Conservation (phyloP, 768 basidiomycete species). For the Leccinum incarnatum region DNA sequence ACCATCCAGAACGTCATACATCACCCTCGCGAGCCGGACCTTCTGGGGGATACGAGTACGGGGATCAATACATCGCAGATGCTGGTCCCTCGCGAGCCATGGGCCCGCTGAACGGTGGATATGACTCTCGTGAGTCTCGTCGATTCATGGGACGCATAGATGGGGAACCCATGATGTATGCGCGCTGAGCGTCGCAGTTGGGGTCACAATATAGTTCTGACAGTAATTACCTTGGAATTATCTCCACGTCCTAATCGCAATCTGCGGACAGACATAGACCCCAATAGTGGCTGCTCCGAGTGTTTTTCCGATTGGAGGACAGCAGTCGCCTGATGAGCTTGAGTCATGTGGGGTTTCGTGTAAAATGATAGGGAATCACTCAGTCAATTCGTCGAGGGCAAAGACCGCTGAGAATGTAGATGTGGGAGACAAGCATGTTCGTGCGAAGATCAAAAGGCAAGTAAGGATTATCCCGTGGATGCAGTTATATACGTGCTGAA, state of each 20-base stretch:
- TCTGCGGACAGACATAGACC: background rate
- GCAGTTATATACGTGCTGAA: background rate
- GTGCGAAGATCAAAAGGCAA: too few relatives aligned
- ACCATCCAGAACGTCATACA: background rate
- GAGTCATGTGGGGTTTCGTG: too few relatives aligned
- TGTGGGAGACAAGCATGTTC: too few relatives aligned
- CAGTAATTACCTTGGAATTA: background rate
- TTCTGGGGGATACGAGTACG: background rate
- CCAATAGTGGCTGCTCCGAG: too few relatives aligned
- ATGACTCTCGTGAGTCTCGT: background rate
- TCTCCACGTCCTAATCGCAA: background rate
- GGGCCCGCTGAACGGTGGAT: background rate
- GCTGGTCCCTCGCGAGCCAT: conserved; percentile 4
- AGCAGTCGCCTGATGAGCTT: too few relatives aligned
- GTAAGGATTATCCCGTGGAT: background rate
- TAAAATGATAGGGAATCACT: too few relatives aligned
- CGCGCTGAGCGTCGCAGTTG: background rate
- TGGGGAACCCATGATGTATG: background rate
- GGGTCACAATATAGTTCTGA: background rate
- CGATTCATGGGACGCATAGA: background rate
- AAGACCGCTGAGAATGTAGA: too few relatives aligned
- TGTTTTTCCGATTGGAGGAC: too few relatives aligned
- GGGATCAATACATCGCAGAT: background rate
- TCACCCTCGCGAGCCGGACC: background rate
- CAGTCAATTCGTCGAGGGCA: background rate